Evolutionary conservation across 306 rosid species (phyloP).

Genomic region (Sophora flavescens): DNA sequence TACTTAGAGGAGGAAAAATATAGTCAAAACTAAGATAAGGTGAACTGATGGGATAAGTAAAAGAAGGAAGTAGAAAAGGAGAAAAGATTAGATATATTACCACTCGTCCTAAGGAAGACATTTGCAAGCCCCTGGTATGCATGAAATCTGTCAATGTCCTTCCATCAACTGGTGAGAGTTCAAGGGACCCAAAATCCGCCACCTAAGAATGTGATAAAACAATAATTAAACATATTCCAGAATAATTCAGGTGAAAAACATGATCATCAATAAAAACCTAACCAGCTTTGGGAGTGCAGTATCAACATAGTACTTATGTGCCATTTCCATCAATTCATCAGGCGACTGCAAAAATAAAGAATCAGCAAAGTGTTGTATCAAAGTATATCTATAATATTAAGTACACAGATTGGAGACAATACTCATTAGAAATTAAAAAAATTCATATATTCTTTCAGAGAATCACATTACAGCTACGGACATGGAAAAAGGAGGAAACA

Average conservation of each 20-base stretch:
- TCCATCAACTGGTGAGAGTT: constrained; percentile 99
- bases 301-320: constrained; percentile 84
- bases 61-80: constrained; percentile 6
- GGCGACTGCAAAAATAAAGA: constrained; percentile 73
- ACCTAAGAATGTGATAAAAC: constrained; percentile 66
- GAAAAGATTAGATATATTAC: constrained; percentile 54
- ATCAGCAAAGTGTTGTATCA: constrained; percentile 37
- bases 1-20: constrained; percentile 25
- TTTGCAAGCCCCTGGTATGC: constrained; percentile 97
- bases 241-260: constrained; percentile 23
- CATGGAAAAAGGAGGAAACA: constrained; percentile 19
- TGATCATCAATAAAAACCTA: constrained; percentile 49
- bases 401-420: background rate
- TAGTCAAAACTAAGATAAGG: constrained; percentile 5
- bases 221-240: constrained; percentile 46
- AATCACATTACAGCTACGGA: constrained; percentile 13
- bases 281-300: constrained; percentile 99
- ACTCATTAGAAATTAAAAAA: constrained; percentile 32
- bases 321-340: constrained; percentile 92
- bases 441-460: background rate
- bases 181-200: constrained; percentile 99
- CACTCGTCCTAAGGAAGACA: constrained; percentile 92
- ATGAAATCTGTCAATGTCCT: constrained; percentile 96
- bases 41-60: constrained; percentile 14
- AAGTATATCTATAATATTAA: constrained; percentile 26